A percentile compares a stretch with the other conserved stretches of the same genome.
Conservation (phyloP, 148 eudicot genomes). For the Arbutus unedo region DNA sequence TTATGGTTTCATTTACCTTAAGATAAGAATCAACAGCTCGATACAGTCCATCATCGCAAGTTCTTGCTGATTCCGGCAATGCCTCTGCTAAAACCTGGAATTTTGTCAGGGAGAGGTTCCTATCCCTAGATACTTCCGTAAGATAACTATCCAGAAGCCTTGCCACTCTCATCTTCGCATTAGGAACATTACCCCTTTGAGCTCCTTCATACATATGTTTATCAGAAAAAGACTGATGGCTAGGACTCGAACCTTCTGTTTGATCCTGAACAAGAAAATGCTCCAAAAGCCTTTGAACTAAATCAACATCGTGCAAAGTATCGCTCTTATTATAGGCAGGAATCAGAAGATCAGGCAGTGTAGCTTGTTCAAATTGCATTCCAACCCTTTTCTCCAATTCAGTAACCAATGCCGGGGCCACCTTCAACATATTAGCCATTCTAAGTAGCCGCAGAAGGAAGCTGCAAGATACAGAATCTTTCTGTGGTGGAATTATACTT, state of each 20-base stretch:
- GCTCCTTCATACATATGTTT: slow-evolving; percentile 43
- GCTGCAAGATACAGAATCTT: slow-evolving; percentile 79
- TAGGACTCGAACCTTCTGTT: slow-evolving; percentile 65
- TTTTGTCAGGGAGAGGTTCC: slow-evolving; percentile 71
- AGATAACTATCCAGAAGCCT: slow-evolving; percentile 93
- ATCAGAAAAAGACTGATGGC: slow-evolving; percentile 40
- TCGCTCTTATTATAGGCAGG: slow-evolving; percentile 62
- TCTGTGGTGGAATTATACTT: slow-evolving; percentile 89
- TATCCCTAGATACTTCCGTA: slow-evolving; percentile 84
- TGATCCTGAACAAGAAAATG: slow-evolving; percentile 90
- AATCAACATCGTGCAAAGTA: slow-evolving; percentile 81
- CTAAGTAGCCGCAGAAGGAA: slow-evolving; percentile 78
- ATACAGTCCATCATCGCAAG: slow-evolving; percentile 91
- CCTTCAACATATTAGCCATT: slow-evolving; percentile 84
- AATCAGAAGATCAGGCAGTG: slow-evolving; percentile 68
- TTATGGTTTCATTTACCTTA: slow-evolving; percentile 53
- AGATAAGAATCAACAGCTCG: slow-evolving; percentile 94
- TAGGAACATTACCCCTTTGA: slow-evolving; percentile 36
- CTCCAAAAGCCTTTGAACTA: slow-evolving; percentile 88
- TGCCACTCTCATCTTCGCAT: slow-evolving; percentile 84
- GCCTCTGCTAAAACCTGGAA: slow-evolving; percentile 98
- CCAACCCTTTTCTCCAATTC: slow-evolving; percentile 95
- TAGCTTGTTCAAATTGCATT: slow-evolving; percentile 95
- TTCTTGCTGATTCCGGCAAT: slow-evolving; percentile 90
- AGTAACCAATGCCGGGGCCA: slow-evolving; percentile 86